Percentiles rank a stretch among this genome's conserved stretches.
phyloP scores from a whole-genome alignment of 2,329 filamentous ascomycete species.

The Colletotrichum aenigma region DNA sequence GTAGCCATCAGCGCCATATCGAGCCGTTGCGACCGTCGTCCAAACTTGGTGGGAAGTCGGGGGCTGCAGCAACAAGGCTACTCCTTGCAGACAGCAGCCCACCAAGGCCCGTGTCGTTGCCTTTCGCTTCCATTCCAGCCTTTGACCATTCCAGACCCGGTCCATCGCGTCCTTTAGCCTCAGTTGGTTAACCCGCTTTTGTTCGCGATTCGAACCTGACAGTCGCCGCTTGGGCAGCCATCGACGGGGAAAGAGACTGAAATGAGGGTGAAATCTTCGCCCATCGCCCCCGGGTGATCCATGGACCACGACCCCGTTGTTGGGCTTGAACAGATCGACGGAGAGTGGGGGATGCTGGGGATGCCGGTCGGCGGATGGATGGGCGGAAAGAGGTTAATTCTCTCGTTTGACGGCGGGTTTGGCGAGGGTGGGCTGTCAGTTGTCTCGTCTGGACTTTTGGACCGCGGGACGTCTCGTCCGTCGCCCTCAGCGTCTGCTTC shows the following conservation, averaged over 20 bases:
- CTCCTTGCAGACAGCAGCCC: slow-evolving; percentile 1
- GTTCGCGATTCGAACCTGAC: slow-evolving; percentile 10
- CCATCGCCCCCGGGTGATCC: neutral
- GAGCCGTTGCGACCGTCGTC: neutral
- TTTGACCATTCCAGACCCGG: slow-evolving; percentile 8
- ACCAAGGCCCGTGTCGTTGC: slow-evolving; percentile 1
- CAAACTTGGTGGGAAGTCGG: neutral
- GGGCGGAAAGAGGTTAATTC: slow-evolving; percentile 1
- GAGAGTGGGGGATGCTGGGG: slow-evolving; percentile 1
- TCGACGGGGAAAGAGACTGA: neutral
- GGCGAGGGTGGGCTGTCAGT: neutral
- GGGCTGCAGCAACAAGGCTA: slow-evolving; percentile 12
- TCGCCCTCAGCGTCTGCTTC: neutral
- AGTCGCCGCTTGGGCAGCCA: slow-evolving; percentile 21
- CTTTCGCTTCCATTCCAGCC: slow-evolving; percentile 14
- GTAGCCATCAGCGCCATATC: neutral
- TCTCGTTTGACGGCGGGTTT: neutral
- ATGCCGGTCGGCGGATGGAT: neutral
- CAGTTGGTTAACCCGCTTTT: neutral
- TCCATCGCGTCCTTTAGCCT: slow-evolving; percentile 2
- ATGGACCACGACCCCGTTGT: neutral
- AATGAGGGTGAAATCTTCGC: neutral
- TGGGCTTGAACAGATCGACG: slow-evolving; percentile 18
- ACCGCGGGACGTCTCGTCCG: neutral
- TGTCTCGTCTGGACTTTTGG: neutral